phyloP scores from a whole-genome alignment of 2,329 filamentous ascomycete genomes.

The Sphaerulina musiva region DNA sequence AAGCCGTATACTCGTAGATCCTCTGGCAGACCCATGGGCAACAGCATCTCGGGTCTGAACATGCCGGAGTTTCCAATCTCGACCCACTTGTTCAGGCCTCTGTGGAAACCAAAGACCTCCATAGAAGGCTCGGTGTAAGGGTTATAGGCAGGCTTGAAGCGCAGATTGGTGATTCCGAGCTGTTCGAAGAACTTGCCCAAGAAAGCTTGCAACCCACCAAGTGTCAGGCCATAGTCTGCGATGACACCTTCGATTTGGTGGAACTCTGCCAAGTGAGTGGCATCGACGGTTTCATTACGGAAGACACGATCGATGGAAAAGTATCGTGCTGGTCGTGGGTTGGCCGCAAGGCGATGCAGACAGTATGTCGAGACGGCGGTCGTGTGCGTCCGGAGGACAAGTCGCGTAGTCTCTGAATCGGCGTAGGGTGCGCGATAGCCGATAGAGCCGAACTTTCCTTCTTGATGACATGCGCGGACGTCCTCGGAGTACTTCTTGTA shows the following conservation, averaged over 20 bases:
- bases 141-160: slow-evolving; percentile 97
- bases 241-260: slow-evolving; percentile 99
- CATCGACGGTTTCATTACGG: slow-evolving; percentile 94
- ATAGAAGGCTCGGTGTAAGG: slow-evolving; percentile 92
- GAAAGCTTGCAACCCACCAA: slow-evolving; percentile 89
- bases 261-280: slow-evolving; percentile 94
- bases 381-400: slow-evolving; percentile 93
- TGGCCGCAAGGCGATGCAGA: slow-evolving; percentile 78
- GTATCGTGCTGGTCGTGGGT: slow-evolving; percentile 83
- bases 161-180: slow-evolving; percentile 81
- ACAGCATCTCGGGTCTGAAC: slow-evolving; percentile 97
- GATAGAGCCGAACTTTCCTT: slow-evolving; percentile 88
- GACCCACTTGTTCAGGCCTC: slow-evolving; percentile 80
- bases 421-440: slow-evolving; percentile 95
- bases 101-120: slow-evolving; percentile 97
- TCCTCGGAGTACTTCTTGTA: slow-evolving; percentile 86
- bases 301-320: slow-evolving; percentile 99
- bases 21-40: slow-evolving; percentile 86
- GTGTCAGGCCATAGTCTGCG: slow-evolving; percentile 86
- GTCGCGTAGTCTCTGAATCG: slow-evolving; percentile 73
- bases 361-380: slow-evolving; percentile 87
- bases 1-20: slow-evolving; percentile 92
- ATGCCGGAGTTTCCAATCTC: slow-evolving; percentile 98
- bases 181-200: slow-evolving; percentile 94
- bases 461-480: slow-evolving; percentile 77